phyloP scores from a whole-genome alignment of 2,329 filamentous ascomycete species.

The Botrytis paeoniae region DNA sequence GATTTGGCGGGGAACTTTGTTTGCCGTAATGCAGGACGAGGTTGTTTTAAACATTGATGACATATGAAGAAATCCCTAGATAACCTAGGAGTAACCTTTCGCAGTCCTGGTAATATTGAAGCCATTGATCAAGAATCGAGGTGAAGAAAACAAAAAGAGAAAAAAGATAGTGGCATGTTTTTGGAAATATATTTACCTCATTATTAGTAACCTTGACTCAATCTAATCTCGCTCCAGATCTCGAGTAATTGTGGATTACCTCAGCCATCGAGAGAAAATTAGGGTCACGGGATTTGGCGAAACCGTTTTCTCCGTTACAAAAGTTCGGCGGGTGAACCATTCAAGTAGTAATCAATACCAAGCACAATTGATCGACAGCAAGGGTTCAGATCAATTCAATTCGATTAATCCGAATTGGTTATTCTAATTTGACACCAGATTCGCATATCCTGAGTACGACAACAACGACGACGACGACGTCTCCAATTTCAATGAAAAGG shows the following conservation, averaged over 20 bases:
- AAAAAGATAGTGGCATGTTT: slow-evolving; percentile 7
- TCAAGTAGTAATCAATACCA: not conserved
- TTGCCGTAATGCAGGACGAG: slow-evolving; percentile 13
- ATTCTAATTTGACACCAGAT: not conserved
- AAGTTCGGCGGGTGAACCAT: not conserved
- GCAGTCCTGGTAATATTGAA: slow-evolving; percentile 34
- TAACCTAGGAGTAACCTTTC: slow-evolving; percentile 33
- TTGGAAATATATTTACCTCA: not conserved
- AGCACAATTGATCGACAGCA: not conserved
- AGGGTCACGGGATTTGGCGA: not conserved
- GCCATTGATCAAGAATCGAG: slow-evolving; percentile 31
- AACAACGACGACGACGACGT: not conserved
- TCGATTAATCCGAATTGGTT: not conserved
- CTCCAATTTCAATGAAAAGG: not conserved
- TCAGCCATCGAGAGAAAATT: not conserved
- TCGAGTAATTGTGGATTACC: slow-evolving; percentile 3
- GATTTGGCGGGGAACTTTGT: slow-evolving; percentile 29
- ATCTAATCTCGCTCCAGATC: not conserved
- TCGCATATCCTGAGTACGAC: slow-evolving; percentile 4
- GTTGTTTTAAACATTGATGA: slow-evolving; percentile 33
- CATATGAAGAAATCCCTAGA: slow-evolving; percentile 36
- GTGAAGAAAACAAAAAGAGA: not conserved
- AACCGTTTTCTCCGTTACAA: not conserved
- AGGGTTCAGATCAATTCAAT: not conserved
- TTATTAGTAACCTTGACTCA: not conserved